phyloP scores from a whole-genome alignment of 192 early-diverging fungal genomes.

The Phlyctochytrium planicorne region DNA sequence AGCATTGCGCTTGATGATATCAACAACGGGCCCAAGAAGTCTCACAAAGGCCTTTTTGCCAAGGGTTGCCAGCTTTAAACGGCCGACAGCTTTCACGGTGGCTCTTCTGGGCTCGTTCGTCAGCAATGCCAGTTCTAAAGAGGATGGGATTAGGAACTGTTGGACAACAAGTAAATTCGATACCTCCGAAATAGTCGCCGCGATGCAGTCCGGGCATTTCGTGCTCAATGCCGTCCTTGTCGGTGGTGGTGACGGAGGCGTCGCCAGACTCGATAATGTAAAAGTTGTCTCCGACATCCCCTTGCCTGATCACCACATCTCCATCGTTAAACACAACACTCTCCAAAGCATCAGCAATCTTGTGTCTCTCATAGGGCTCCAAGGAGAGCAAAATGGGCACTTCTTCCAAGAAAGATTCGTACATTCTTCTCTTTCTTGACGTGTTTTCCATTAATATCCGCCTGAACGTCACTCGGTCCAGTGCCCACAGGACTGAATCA shows the following conservation, averaged over 20 bases:
- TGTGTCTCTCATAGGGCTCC: constrained; percentile 96
- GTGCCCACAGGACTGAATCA: constrained; percentile 87
- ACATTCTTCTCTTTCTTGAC: constrained; percentile 89
- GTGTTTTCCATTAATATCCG: constrained; percentile 98
- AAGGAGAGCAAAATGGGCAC: constrained; percentile 84
- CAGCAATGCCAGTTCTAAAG: constrained; percentile 88
- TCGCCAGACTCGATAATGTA: constrained; percentile 95
- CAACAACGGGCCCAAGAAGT: constrained; percentile 89
- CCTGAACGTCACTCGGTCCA: constrained; percentile 97
- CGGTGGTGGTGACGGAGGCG: constrained; percentile 75
- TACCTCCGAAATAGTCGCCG: constrained; percentile 97
- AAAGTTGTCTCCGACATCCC: constrained; percentile 91
- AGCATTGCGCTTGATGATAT: constrained; percentile 94
- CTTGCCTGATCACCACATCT: constrained; percentile 84
- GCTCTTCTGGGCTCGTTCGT: constrained; percentile 91
- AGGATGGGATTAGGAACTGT: constrained; percentile 7
- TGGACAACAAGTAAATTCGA: constrained; percentile 11
- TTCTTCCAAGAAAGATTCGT: constrained; percentile 94
- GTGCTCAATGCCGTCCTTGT: constrained; percentile 76
- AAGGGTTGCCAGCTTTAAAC: constrained; percentile 92
- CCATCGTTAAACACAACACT: constrained; percentile 83
- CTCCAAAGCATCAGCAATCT: constrained; percentile 97
- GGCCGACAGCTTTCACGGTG: constrained; percentile 80
- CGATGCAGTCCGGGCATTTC: constrained; percentile 53
- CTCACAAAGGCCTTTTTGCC: constrained; percentile 95